Evolutionary conservation across 805 yeast genomes (phyloP), one percentile per base, ranked within the genome.

Genomic region (Yueomyces sp.): DNA sequence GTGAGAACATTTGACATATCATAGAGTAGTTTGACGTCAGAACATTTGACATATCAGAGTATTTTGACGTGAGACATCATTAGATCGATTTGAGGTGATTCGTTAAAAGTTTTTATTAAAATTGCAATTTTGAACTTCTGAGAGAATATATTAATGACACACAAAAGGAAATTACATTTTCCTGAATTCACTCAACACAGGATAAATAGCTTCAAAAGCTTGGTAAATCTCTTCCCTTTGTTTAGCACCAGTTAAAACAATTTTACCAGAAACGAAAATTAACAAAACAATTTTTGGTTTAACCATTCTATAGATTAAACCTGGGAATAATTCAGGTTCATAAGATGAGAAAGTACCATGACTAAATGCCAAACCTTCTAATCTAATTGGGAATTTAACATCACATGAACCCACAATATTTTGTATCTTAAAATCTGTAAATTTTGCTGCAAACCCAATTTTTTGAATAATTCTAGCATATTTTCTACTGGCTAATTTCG

Each of bases 321-420:
- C 98, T 3, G 98, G 98, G 66, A 92, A 92, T 60, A 92, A 71
- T 65, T 92, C 98, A 3, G 98, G 98, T 66, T 92, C 98, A 60
- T 92, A 92, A 19, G 96, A 85, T 50, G 95, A 83, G 90, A 92
- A 92, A 69, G 95, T 86, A 47, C 98, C 98, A 74, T 92, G 98
- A 53, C 94, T 80, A 63, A 88, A 92, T 3, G 98, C 98, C 56
- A 92, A 74, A 47, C 98, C 98, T 69, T 92, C 98, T 51, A 92
- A 70, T 62, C 98, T 78, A 52, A 92, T 92, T 26, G 98, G 98
- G 64, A 92, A 92, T 63, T 92, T 90, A 44, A 92, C 98, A 62
- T 92, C 98, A 76, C 98, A 92, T 34, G 96, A 85, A 11, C 97
- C 97, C 42, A 92, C 98, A 60, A 92, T 92, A 66, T 92, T 92